Evolutionary conservation across 1,284 basidiomycete genomes (phyloP).

Genomic region (Trichosporon sp.): DNA sequence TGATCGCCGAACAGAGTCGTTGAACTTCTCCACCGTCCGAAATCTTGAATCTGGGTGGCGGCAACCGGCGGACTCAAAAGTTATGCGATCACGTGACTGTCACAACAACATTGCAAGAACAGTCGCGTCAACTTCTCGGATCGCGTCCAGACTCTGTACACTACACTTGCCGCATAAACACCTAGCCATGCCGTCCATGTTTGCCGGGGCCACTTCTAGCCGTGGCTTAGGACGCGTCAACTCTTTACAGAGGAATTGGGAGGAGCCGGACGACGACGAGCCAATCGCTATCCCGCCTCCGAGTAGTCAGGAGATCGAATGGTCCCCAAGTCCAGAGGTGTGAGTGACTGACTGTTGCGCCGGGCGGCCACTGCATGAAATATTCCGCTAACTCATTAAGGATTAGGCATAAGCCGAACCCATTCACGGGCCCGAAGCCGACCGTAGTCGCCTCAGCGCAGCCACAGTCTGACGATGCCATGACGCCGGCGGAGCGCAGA

Average conservation of each 20-base stretch:
- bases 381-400: not conserved
- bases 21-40: constrained; percentile 11
- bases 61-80: constrained; percentile 14
- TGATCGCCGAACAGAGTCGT: constrained; percentile 10
- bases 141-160: not conserved
- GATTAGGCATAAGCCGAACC: constrained; percentile 8
- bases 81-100: constrained; percentile 8
- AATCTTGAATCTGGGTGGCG: constrained; percentile 18
- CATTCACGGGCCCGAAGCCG: not conserved
- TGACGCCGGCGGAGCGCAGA: constrained; percentile 44
- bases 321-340: constrained; percentile 38
- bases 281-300: constrained; percentile 18
- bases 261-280: constrained; percentile 34
- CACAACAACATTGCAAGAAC: constrained; percentile 19
- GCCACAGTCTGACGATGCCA: not conserved
- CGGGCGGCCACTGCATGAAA: too few species aligned
- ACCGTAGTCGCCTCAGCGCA: not conserved
- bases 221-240: constrained; percentile 43
- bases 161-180: not conserved
- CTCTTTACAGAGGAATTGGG: constrained; percentile 51
- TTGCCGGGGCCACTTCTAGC: constrained; percentile 15
- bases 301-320: constrained; percentile 33
- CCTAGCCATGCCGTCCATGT: constrained; percentile 34
- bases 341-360: constrained; percentile 11
- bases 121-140: constrained; percentile 28